Percentiles rank a stretch among this genome's conserved stretches.
Evolutionary conservation across 495 filamentous ascomycete genomes (phyloP).

Genomic region (Penicillium subrubescens): DNA sequence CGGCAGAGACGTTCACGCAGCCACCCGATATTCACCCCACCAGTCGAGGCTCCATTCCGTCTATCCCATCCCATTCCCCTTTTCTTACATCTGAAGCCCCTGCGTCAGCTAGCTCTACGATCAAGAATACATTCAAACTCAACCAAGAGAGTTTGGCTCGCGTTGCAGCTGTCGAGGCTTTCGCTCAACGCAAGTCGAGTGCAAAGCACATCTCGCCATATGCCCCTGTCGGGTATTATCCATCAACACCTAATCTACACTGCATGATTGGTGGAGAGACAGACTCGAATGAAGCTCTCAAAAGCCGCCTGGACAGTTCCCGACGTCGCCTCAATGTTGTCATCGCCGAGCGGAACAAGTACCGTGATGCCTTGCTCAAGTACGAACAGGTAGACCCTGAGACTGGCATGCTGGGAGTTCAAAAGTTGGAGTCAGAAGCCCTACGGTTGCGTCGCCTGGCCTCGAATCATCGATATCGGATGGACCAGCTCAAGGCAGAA

Average conservation of each 20-base stretch:
- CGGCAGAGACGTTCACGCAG: not conserved
- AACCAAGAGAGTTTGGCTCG: not conserved
- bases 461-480: slow-evolving; percentile 6
- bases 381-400: slow-evolving; percentile 10
- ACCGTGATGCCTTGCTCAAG: slow-evolving; percentile 11
- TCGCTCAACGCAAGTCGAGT: not conserved
- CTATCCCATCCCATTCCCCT: not conserved
- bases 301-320: slow-evolving; percentile 1
- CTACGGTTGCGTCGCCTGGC: slow-evolving; percentile 4
- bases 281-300: slow-evolving; percentile 1
- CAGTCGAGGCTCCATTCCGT: not conserved
- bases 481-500: slow-evolving; percentile 4
- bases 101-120: not conserved
- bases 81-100: not conserved
- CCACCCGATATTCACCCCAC: not conserved
- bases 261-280: not conserved
- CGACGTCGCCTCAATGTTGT: slow-evolving; percentile 11
- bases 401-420: slow-evolving; percentile 13
- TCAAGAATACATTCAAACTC: slow-evolving; percentile 1
- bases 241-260: slow-evolving; percentile 15
- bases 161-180: not conserved
- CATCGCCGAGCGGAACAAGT: slow-evolving; percentile 11
- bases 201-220: slow-evolving; percentile 11
- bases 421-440: slow-evolving; percentile 9
- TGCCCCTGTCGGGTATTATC: slow-evolving; percentile 4